Evolutionary conservation across 75 land plant genomes (phyloP).

Genomic region (Chamaecyparis obtusa): DNA sequence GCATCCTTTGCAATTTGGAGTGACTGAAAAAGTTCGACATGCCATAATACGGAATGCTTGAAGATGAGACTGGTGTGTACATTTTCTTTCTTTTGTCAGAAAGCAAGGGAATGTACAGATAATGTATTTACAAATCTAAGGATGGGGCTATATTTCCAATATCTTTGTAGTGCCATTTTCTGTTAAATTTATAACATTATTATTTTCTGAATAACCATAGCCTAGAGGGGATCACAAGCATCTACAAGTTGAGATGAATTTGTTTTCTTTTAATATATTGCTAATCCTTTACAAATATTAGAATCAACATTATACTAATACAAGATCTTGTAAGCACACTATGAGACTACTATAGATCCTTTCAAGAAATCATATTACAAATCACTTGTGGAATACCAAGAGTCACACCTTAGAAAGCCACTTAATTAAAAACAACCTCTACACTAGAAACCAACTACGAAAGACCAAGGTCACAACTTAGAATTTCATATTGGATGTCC

Average conservation of each 20-base stretch:
- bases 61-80: background rate
- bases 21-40: background rate
- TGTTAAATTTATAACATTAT: background rate
- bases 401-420: too few species aligned
- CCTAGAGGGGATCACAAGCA: background rate
- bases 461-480: too few species aligned
- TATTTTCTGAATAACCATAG: background rate
- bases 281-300: too few species aligned
- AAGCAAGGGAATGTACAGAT: background rate
- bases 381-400: too few species aligned
- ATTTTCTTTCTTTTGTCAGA: background rate
- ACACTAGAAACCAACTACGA: too few species aligned
- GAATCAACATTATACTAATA: too few species aligned
- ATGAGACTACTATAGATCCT: too few species aligned
- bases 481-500: too few species aligned
- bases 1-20: background rate
- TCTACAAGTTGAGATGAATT: background rate
- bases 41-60: background rate
- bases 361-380: too few species aligned
- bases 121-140: background rate
- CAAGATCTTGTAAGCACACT: too few species aligned
- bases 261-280: too few species aligned
- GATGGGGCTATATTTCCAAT: background rate
- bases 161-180: background rate
- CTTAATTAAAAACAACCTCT: too few species aligned